Conservation (phyloP, 129 eudicot species). For the Heracleum sosnowskyi region DNA sequence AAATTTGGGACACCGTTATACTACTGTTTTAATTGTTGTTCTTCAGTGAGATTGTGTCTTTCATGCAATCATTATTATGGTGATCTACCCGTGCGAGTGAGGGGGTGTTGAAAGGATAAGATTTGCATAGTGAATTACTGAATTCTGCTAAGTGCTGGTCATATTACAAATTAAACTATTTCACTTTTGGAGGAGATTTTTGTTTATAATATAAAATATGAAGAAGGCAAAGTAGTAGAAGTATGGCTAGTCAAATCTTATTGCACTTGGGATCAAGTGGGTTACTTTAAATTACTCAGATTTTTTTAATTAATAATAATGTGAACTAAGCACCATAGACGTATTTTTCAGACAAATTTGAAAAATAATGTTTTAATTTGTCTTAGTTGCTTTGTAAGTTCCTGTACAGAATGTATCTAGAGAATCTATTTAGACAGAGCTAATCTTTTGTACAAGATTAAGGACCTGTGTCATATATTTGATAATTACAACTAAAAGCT, state of each 20-base stretch:
- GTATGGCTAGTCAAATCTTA: background rate
- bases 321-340: background rate
- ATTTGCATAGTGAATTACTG: background rate
- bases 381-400: background rate
- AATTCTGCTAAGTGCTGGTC: background rate
- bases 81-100: background rate
- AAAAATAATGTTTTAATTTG: background rate
- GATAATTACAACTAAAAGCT: slow-evolving; percentile 2
- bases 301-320: background rate
- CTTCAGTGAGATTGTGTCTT: background rate
- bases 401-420: background rate
- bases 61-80: background rate
- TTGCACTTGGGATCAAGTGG: background rate
- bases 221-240: background rate
- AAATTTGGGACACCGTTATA: background rate
- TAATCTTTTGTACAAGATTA: background rate
- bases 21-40: background rate
- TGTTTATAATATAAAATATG: background rate
- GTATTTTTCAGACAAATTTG: background rate
- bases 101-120: background rate
- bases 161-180: background rate
- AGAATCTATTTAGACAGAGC: background rate
- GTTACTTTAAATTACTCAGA: background rate
- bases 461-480: background rate
- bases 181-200: background rate